Percentiles rank a stretch among this genome's conserved stretches.
phyloP scores from a whole-genome alignment of 768 basidiomycete genomes.

The Leccinum boreale region DNA sequence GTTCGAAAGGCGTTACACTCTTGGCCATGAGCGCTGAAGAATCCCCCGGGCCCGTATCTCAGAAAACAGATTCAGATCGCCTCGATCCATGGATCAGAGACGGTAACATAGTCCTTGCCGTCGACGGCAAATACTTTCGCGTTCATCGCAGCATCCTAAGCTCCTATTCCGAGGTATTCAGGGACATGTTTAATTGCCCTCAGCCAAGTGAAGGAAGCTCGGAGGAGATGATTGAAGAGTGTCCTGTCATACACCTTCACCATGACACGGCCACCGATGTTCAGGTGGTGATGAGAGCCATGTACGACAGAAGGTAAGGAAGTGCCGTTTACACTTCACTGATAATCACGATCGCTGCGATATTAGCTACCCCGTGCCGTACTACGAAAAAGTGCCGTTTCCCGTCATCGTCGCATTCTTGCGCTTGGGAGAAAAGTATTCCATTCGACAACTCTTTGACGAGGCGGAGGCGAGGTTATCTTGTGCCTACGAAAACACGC shows the following conservation, averaged over 20 bases:
- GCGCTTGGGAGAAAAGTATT: slow-evolving; percentile 24
- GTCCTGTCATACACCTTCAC: slow-evolving; percentile 18
- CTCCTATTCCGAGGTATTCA: slow-evolving; percentile 5
- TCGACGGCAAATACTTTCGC: slow-evolving; percentile 3
- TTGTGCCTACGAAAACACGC: background rate
- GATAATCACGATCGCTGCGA: background rate
- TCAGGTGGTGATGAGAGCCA: slow-evolving; percentile 13
- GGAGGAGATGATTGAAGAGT: slow-evolving; percentile 1
- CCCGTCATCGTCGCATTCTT: slow-evolving; percentile 9
- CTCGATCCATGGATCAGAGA: slow-evolving; percentile 7
- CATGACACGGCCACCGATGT: slow-evolving; percentile 13
- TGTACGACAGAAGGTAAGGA: slow-evolving; percentile 19
- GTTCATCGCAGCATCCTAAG: slow-evolving; percentile 3
- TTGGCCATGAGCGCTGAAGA: background rate
- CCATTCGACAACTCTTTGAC: slow-evolving; percentile 7
- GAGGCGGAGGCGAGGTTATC: slow-evolving; percentile 10
- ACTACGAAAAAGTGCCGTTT: slow-evolving; percentile 6
- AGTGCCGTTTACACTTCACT: background rate
- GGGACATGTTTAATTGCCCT: slow-evolving; percentile 1
- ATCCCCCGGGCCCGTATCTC: background rate
- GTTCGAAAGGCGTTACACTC: background rate
- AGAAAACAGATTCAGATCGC: slow-evolving; percentile 1
- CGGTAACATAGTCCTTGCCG: slow-evolving; percentile 4
- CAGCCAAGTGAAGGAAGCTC: background rate
- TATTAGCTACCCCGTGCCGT: slow-evolving; percentile 11